Conservation (phyloP, 2,329 filamentous ascomycete species). For the Pseudogymnoascus sp. region DNA sequence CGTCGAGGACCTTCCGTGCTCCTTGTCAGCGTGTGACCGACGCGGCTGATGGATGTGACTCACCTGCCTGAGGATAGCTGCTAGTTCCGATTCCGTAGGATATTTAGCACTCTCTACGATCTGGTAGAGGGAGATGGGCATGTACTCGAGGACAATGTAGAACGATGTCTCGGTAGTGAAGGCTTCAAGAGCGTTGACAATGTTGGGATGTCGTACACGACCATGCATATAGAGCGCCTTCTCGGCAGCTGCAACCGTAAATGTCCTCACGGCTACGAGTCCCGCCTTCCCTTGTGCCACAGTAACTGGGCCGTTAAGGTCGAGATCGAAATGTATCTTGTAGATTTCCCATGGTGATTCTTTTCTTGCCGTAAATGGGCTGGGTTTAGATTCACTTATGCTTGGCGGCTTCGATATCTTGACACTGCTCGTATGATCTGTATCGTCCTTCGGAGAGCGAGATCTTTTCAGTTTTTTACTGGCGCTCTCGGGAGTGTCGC, state of each 20-base stretch:
- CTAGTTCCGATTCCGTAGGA: neutral
- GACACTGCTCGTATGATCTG: neutral
- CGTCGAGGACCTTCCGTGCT: conserved; percentile 9
- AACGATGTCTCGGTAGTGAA: conserved; percentile 12
- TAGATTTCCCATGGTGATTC: conserved; percentile 16
- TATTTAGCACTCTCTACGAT: neutral
- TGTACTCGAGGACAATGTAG: neutral
- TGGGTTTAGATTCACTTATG: neutral
- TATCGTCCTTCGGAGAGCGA: neutral
- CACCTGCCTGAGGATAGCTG: conserved; percentile 9
- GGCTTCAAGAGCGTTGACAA: conserved; percentile 18
- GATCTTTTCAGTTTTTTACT: neutral
- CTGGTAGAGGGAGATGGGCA: neutral
- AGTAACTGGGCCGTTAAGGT: conserved; percentile 13
- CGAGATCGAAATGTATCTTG: conserved; percentile 15
- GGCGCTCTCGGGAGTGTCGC: neutral
- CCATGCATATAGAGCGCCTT: conserved; percentile 16
- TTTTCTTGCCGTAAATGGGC: neutral
- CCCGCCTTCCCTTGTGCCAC: conserved; percentile 16
- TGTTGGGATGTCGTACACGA: conserved; percentile 17
- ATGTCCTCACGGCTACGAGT: conserved; percentile 20
- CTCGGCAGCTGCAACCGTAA: conserved; percentile 12
- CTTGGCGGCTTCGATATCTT: neutral
- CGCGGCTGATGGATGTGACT: neutral
- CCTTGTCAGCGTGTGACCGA: neutral